Conservation (phyloP, 2,329 filamentous ascomycete species). For the Sodiomyces alkalinus region DNA sequence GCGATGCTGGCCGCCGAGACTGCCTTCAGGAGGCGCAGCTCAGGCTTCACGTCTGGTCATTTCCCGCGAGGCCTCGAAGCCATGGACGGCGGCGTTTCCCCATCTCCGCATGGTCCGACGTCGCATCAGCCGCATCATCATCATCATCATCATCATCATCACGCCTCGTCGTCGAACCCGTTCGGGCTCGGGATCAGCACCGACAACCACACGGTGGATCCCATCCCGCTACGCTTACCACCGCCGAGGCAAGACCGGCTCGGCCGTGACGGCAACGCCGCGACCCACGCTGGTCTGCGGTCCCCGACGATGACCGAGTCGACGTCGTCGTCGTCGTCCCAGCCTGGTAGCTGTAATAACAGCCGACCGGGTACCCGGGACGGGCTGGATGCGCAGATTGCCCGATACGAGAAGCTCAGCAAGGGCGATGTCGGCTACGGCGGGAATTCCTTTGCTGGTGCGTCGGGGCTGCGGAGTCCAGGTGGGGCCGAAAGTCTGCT, state of each 20-base stretch:
- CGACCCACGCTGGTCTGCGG: constrained; percentile 10
- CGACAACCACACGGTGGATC: constrained; percentile 24
- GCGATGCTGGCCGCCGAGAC: constrained; percentile 43
- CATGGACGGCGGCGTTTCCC: constrained; percentile 18
- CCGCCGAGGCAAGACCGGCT: constrained; percentile 18
- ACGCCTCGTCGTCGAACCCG: constrained; percentile 11
- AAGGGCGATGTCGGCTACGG: constrained; percentile 51
- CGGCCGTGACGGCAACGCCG: constrained; percentile 17
- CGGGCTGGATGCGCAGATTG: constrained; percentile 13
- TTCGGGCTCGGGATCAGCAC: constrained; percentile 15
- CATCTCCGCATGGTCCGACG: too few species aligned
- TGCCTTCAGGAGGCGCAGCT: constrained; percentile 40
- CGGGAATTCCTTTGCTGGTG: constrained; percentile 31
- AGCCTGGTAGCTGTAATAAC: too few species aligned
- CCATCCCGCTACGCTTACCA: constrained; percentile 33
- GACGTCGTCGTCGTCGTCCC: constrained; percentile 13
- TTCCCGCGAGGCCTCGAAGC: constrained; percentile 18
- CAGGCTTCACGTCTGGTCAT: constrained; percentile 27
- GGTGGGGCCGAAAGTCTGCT: constrained; percentile 50
- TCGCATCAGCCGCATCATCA: constrained; percentile 2
- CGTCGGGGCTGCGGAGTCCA: constrained; percentile 19
- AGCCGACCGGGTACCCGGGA: constrained; percentile 21
- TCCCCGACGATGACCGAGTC: too few species aligned
- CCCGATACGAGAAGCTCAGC: constrained; percentile 50
- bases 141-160: constrained; percentile 4